Base-by-base conservation (phyloP, 345 rosid genomes). In the Firmiana major region DNA sequence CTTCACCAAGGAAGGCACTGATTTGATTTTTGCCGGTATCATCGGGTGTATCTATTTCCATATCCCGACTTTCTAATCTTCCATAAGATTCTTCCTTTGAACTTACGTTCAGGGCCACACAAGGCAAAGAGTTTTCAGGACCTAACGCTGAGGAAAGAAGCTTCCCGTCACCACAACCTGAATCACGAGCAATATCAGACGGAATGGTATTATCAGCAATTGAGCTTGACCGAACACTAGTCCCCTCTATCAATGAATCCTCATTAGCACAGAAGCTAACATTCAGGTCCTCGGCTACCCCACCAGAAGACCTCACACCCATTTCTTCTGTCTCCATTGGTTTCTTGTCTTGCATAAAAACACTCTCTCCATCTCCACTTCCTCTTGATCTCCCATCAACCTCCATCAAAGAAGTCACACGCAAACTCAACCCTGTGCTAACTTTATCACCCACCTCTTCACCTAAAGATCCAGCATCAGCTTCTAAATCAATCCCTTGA, bases 41-140 rank as follows among this genome's bases (percentile, higher is more conserved):
- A 38, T 46, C 68, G 16, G 46, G 74, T 1, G 45, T 21, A 46
- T 77, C 78, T 26, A 74, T 68, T 63, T 74, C 89, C 78, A 71
- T 68, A 42, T 19, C 79, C 78, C 77, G 46, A 69, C 60, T 70
- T 63, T 65, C 83, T 49, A 62, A 51, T 46, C 65, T 26, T 24
- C 63, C 78, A 24, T 59, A 67, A 62, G 26, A 75, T 71, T 10
- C 66, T 60, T 26, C 75, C 43, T 13, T 43, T 3, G 42, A 42
- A 53, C 28, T 51, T 46, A 51, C 21, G 15, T 45, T 58, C 40
- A n/a, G 59, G 59, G 53, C 48, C 5, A 28, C n/a, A 54, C 15
- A 16, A 75, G 46, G 48, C 28, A 19, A 57, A 3, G 34, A 64
- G 1, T 24, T 70, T 69, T 22, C 63, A 53, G 13, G 51, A 70